Evolutionary conservation across 1,284 basidiomycete genomes (phyloP), one percentile per base, ranked within the genome.

Genomic region (Bjerkandera adusta): DNA sequence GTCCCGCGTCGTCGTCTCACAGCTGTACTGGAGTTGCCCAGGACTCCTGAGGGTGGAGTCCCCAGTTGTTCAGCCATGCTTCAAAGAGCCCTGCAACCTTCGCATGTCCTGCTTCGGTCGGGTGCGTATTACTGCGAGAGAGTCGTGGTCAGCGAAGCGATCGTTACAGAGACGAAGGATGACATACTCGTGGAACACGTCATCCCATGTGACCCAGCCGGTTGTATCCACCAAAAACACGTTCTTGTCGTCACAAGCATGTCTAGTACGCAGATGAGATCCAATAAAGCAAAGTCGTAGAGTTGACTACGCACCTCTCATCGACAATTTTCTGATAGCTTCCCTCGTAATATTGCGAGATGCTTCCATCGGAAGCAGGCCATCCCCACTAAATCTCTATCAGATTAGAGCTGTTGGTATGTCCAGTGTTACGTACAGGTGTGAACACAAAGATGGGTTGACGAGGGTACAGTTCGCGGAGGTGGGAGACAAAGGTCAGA

Each of bases 141-240:
- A 16, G 8, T 16, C 1, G 1, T 5, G 12, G 15, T 27, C 13
- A 40, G 16, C 12, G 10, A 25, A 18, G 11, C 10, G 12, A n/a
- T 16, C 22, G 30, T 15, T 12, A 11, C 10, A 43, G 21, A 18
- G 20, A 25, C 22, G 13, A 26, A 27, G 5, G n/a, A 13, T 26
- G 10, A 59, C 70, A 48, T 55, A 73, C 72, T 70, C 72, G 1
- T 75, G 71, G 58, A 72, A 79, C 11, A 81, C 75, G 51, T 81
- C 77, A 0, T 60, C 71, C 46, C 57, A 77, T 0, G 67, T 66
- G 12, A 79, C 72, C 77, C 77, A 83, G 4, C 77, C 77, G 0
- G 76, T 80, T 2, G 79, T 77, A 54, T 81, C 68, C 20, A 81
- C 77, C 0, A 81, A 64, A 61, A 74, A 77, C 8, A 77, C 67